Evolutionary conservation across 352 stramenopile species (phyloP).

Genomic region (Phytophthora syringae): DNA sequence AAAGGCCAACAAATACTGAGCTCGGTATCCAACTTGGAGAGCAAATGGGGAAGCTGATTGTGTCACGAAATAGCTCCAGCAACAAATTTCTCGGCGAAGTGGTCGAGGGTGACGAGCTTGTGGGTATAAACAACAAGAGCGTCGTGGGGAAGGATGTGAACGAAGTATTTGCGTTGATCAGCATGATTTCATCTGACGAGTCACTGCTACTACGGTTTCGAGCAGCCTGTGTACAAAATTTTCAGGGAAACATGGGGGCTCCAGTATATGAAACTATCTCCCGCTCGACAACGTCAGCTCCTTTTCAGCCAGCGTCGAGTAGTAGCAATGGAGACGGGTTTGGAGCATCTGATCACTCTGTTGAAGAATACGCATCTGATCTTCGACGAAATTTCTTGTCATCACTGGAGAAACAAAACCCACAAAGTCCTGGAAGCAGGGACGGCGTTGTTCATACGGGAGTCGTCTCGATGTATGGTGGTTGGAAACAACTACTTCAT

Average conservation of each 20-base stretch:
- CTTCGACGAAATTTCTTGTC: conserved; percentile 44
- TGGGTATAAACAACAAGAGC: conserved; percentile 65
- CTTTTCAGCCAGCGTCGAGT: conserved; percentile 29
- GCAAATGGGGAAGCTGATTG: conserved; percentile 46
- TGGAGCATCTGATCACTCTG: conserved; percentile 19
- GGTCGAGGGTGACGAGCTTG: conserved; percentile 60
- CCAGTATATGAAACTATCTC: conserved; percentile 14
- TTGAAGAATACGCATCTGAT: conserved; percentile 41
- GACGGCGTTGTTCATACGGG: conserved; percentile 63
- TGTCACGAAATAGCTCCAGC: conserved; percentile 34
- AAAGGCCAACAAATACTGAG: conserved; percentile 42
- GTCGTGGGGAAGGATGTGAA: conserved; percentile 46
- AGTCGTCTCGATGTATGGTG: conserved; percentile 78
- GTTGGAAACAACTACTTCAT: conserved; percentile 61
- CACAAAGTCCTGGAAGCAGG: conserved; percentile 22
- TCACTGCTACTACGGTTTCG: conserved; percentile 58
- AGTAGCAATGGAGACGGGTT: conserved; percentile 1
- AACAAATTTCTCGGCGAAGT: conserved; percentile 37
- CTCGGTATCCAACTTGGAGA: conserved; percentile 57
- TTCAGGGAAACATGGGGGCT: conserved; percentile 11
- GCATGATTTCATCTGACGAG: conserved; percentile 36
- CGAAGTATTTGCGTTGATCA: conserved; percentile 44
- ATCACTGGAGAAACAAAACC: conserved; percentile 40
- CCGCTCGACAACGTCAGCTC: conserved; percentile 19
- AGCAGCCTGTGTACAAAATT: conserved; percentile 31